Evolutionary conservation across 306 rosid species (phyloP), one percentile per base, ranked within the genome.

Genomic region (Acacia acuminata): DNA sequence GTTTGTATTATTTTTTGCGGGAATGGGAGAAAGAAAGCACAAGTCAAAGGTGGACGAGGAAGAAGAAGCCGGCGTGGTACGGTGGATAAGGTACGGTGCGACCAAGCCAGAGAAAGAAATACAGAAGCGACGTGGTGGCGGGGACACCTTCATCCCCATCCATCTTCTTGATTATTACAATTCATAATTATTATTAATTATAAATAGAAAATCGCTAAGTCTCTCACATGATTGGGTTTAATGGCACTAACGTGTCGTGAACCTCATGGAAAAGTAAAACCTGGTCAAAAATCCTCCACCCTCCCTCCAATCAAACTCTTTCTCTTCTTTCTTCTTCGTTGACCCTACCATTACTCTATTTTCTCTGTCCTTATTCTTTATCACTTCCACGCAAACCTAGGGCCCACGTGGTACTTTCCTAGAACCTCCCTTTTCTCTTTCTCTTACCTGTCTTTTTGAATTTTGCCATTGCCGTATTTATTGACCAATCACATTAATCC

Each of bases 41-140:
- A 25, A 36, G 73, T 69, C 73, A 69, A 69, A 40, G 12, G 50
- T 4, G 45, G 71, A 10, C 9, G 71, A 32, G 75, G 8, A 32
- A 32, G 36, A 32, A 40, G 44, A 80, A 88, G 88, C 86, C 89
- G 73, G 42, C 38, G 60, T 78, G 68, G 98, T 92, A 92, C 98
- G 94, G 85, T 82, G 86, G 84, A 80, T 82, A 76, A 81, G 58
- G 94, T 93, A 93, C 96, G 97, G 93, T 82, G 77, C 79, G 76
- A 82, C 87, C 69, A 80, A 82, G 70, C 71, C 36, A 80, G 53
- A 24, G 79, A 43, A 76, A 42, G 77, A 45, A 48, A 55, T 19
- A 70, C 36, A 77, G 51, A 43, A 68, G 79, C 75, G 70, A 88
- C 91, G 86, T 86, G 91, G 80, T 71, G 67, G 7, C 8, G 1